A percentile compares a stretch with the other conserved stretches of the same genome.
phyloP scores from a whole-genome alignment of 225 moss, liverwort and hornwort genomes.

The Sphagnum tenellum region DNA sequence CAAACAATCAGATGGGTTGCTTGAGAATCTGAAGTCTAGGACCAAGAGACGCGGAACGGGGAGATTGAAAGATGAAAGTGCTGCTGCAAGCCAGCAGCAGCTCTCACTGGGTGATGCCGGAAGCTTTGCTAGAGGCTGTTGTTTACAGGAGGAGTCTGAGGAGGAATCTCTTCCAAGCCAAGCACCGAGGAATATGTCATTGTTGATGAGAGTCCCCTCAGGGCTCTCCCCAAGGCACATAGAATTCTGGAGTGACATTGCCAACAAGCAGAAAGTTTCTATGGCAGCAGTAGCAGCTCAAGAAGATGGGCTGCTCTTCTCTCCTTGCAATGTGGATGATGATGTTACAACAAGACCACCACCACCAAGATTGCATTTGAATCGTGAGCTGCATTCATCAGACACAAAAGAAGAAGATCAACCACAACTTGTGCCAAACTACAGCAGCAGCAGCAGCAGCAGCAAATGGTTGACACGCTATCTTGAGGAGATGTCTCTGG shows the following conservation, averaged over 20 bases:
- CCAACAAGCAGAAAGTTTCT: slow-evolving; percentile 43
- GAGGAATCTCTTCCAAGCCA: slow-evolving; percentile 46
- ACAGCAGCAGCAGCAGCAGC: too few species aligned
- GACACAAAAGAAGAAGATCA: too few species aligned
- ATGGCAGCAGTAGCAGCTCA: too few species aligned
- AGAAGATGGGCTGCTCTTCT: too few species aligned
- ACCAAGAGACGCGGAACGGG: slow-evolving; percentile 32
- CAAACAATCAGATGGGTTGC: slow-evolving; percentile 33
- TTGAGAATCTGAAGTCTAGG: slow-evolving; percentile 29
- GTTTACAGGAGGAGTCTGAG: slow-evolving; percentile 26
- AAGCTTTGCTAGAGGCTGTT: slow-evolving; percentile 11
- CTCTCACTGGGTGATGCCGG: slow-evolving; percentile 7
- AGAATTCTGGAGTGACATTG: slow-evolving; percentile 91
- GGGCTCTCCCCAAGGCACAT: slow-evolving; percentile 71
- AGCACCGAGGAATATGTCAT: slow-evolving; percentile 35
- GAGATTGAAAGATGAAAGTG: slow-evolving; percentile 46
- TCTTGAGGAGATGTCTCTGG: slow-evolving; percentile 61
- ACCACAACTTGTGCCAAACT: too few species aligned
- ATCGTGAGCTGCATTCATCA: too few species aligned
- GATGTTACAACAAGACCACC: too few species aligned
- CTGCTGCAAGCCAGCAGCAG: slow-evolving; percentile 22
- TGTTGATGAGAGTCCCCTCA: slow-evolving; percentile 54
- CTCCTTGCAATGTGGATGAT: too few species aligned
- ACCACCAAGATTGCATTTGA: too few species aligned
- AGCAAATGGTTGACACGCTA: slow-evolving; percentile 65